Conservation (phyloP, 371 early-diverging fungal species). For the Rhizomucor pusillus region DNA sequence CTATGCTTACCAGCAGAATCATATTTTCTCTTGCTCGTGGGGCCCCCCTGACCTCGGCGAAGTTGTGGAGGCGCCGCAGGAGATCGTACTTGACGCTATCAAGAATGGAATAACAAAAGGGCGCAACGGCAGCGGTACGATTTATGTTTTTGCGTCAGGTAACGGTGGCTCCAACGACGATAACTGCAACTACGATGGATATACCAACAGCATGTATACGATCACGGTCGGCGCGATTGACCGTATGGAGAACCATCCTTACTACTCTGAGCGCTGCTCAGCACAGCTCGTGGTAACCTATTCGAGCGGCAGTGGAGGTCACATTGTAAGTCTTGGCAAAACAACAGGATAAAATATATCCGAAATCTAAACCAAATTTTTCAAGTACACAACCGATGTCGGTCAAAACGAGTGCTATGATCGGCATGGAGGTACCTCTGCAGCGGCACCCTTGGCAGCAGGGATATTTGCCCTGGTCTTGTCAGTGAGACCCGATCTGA, state of each 20-base stretch:
- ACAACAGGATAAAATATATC: not conserved
- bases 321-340: slow-evolving; percentile 50
- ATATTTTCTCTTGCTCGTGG: slow-evolving; percentile 94
- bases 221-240: slow-evolving; percentile 91
- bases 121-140: slow-evolving; percentile 79
- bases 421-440: slow-evolving; percentile 85
- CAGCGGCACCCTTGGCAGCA: slow-evolving; percentile 86
- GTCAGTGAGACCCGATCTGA: slow-evolving; percentile 72
- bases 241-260: slow-evolving; percentile 70
- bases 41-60: slow-evolving; percentile 87
- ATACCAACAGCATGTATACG: slow-evolving; percentile 92
- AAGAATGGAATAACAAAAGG: slow-evolving; percentile 81
- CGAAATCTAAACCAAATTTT: not conserved
- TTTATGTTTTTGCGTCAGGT: slow-evolving; percentile 94
- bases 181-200: slow-evolving; percentile 96
- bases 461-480: slow-evolving; percentile 79
- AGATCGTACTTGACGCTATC: slow-evolving; percentile 78
- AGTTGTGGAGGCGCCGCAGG: slow-evolving; percentile 80
- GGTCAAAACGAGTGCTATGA: slow-evolving; percentile 60
- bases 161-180: slow-evolving; percentile 84
- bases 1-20: slow-evolving; percentile 77
- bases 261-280: slow-evolving; percentile 85
- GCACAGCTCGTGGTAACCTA: slow-evolving; percentile 88
- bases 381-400: slow-evolving; percentile 68
- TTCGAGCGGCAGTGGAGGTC: slow-evolving; percentile 63